Conservation (phyloP, 2,329 filamentous ascomycete species). For the Penicillium thymicola region DNA sequence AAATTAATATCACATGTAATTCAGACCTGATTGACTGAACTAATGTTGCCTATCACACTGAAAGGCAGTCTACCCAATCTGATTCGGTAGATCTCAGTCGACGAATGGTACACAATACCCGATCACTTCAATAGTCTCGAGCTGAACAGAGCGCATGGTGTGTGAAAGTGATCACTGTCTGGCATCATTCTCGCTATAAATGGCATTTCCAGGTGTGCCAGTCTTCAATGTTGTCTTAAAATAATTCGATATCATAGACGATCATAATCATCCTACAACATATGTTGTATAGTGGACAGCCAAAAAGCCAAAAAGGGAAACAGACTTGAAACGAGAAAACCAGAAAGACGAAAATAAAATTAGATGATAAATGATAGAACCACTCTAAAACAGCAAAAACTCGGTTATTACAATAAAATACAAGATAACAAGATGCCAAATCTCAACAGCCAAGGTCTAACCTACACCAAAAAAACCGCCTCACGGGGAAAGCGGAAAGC, state of each 20-base stretch:
- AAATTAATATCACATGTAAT: background rate
- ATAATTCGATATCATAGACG: background rate
- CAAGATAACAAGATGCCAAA: background rate
- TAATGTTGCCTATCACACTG: background rate
- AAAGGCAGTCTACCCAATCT: background rate
- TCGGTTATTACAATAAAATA: background rate
- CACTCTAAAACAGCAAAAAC: background rate
- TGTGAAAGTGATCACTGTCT: background rate
- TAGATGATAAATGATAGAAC: background rate
- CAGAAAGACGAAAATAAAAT: background rate
- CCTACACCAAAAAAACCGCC: background rate
- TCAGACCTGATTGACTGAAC: background rate
- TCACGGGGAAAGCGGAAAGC: background rate
- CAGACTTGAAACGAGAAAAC: background rate
- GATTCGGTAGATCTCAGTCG: slow-evolving; percentile 1
- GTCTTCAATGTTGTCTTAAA: background rate
- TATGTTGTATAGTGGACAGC: background rate
- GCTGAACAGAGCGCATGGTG: background rate
- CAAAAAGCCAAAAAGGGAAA: background rate
- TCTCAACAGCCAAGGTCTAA: slow-evolving; percentile 3
- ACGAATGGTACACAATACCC: background rate
- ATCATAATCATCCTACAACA: background rate
- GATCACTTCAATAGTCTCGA: background rate
- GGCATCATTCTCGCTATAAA: background rate
- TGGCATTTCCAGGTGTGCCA: background rate